Evolutionary conservation across 306 rosid species (phyloP).

Genomic region (Trifolium subterraneum): DNA sequence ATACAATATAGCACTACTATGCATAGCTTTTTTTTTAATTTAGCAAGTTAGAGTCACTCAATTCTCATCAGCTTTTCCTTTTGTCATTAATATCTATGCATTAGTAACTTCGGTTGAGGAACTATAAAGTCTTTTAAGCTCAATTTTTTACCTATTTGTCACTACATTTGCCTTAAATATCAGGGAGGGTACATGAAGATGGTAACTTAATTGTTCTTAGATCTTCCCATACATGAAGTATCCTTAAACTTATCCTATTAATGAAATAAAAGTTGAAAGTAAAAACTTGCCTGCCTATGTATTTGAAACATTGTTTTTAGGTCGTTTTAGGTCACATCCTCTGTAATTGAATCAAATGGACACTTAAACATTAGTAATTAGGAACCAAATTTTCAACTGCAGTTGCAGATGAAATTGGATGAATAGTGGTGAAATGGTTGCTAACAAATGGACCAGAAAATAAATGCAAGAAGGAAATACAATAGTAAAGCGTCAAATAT

Average conservation of each 20-base stretch:
- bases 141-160: background rate
- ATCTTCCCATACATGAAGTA: background rate
- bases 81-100: background rate
- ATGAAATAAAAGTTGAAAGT: constrained; percentile 15
- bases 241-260: background rate
- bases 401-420: constrained; percentile 12
- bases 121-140: background rate
- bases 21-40: background rate
- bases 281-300: constrained; percentile 9
- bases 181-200: constrained; percentile 5
- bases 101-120: background rate
- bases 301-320: constrained; percentile 23
- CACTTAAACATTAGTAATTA: constrained; percentile 2
- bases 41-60: background rate
- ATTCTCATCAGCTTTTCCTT: background rate
- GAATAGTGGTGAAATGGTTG: background rate
- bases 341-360: constrained; percentile 12
- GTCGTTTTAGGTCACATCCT: constrained; percentile 3
- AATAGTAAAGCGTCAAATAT: background rate
- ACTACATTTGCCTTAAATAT: background rate
- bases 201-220: constrained; percentile 1
- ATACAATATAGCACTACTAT: background rate
- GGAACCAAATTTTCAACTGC: constrained; percentile 6
- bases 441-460: background rate
- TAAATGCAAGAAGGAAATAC: background rate